These are phyloP conservation scores for Ceratobasidium sp. DNA, from an alignment of 1,284 basidiomycete species.

Conservation along the genomic window DNA sequence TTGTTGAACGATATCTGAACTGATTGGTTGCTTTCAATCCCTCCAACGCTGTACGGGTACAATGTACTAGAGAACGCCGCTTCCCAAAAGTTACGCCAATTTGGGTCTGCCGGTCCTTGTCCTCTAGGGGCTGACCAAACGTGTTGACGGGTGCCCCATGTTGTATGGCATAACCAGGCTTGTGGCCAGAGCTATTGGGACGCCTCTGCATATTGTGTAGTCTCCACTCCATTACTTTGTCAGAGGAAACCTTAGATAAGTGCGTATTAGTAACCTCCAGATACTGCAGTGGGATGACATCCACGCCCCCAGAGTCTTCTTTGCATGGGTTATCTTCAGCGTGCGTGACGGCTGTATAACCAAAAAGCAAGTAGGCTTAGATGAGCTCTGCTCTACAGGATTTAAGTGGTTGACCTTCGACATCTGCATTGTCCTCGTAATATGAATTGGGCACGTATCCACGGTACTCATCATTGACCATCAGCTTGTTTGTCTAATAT, in stretches of 20 bases:
- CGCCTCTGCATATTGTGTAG: too few species aligned
- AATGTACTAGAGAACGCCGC: slow-evolving; percentile 58
- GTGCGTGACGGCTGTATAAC: too few species aligned
- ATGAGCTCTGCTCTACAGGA: too few species aligned
- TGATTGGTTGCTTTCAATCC: slow-evolving; percentile 55
- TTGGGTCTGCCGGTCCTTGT: not conserved
- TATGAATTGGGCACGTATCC: slow-evolving; percentile 16
- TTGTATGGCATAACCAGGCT: slow-evolving; percentile 40
- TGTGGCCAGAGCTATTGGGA: not conserved
- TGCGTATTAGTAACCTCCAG: slow-evolving; percentile 14
- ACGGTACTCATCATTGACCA: slow-evolving; percentile 22
- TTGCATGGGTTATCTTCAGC: too few species aligned
- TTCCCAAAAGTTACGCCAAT: slow-evolving; percentile 52
- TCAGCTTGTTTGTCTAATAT: not conserved
- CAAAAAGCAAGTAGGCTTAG: too few species aligned
- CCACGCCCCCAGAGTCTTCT: not conserved
- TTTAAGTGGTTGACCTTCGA: not conserved
- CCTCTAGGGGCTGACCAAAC: slow-evolving; percentile 24
- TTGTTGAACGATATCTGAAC: slow-evolving; percentile 54
- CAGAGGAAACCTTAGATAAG: not conserved
- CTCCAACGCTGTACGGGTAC: slow-evolving; percentile 63
- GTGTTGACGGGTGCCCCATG: slow-evolving; percentile 45
- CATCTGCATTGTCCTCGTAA: not conserved
- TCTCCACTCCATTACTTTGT: slow-evolving; percentile 8
- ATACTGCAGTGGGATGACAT: slow-evolving; percentile 18